Evolutionary conservation across 164 flowering plant species (phyloP).

Genomic region (Malania oleifera): DNA sequence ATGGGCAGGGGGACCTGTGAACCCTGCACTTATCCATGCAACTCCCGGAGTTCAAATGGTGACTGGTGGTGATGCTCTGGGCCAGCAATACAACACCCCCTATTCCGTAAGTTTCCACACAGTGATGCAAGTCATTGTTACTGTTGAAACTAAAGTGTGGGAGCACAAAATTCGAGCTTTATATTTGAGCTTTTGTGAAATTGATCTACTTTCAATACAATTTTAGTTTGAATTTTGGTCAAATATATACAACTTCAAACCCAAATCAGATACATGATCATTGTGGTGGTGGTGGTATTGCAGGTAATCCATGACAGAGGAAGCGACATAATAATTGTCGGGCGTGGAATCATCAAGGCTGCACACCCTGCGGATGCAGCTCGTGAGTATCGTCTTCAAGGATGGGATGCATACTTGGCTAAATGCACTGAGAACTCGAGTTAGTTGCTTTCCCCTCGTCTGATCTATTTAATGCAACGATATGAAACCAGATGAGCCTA

Average conservation of each 20-base stretch:
- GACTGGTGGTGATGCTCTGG: conserved; percentile 81
- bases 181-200: no score
- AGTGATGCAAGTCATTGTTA: no score
- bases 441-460: not conserved
- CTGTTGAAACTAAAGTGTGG: no score
- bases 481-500: no score
- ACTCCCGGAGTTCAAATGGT: conserved; percentile 91
- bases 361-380: conserved; percentile 70
- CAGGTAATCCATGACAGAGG: conserved; percentile 90
- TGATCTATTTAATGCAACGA: no score
- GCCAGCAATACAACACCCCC: conserved; percentile 97
- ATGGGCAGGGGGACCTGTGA: conserved; percentile 70
- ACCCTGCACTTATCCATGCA: conserved; percentile 82
- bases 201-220: no score
- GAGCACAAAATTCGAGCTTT: no score
- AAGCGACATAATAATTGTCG: conserved; percentile 92
- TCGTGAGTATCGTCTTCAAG: conserved; percentile 77
- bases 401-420: conserved; percentile 87
- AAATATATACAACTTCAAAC: no score
- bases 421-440: conserved; percentile 30
- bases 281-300: no score
- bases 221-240: no score
- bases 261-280: no score
- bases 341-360: conserved; percentile 96
- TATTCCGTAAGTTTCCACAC: conserved; percentile 58